Percentiles rank a stretch among this genome's conserved stretches.
phyloP scores from a whole-genome alignment of 169 alveolate species.

The Plasmodium falciparum region DNA sequence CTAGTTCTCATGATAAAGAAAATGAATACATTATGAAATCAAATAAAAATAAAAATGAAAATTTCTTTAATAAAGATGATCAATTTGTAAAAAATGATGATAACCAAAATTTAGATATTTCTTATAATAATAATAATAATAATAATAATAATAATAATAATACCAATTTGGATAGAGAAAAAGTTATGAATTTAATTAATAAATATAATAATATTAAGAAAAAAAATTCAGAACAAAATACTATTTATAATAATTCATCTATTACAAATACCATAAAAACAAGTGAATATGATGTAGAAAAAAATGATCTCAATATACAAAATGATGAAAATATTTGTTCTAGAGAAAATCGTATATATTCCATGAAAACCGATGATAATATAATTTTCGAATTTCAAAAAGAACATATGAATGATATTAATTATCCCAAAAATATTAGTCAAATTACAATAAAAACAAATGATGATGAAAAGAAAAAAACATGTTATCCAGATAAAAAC shows the following conservation, averaged over 20 bases:
- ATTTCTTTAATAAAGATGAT: neutral
- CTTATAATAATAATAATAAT: neutral
- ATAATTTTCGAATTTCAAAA: conserved; percentile 11
- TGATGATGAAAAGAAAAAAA: conserved; percentile 10
- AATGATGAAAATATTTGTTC: neutral
- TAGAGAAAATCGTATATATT: neutral
- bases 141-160: neutral
- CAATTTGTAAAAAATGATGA: neutral
- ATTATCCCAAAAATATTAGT: neutral
- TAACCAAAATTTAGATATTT: neutral
- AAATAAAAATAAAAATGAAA: neutral
- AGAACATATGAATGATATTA: neutral
- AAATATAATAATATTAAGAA: neutral
- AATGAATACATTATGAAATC: neutral
- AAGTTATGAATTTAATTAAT: neutral
- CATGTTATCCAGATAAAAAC: neutral
- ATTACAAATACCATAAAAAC: neutral
- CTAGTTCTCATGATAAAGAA: neutral
- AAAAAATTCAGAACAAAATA: neutral
- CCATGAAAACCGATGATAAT: conserved; percentile 14
- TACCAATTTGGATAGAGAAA: neutral
- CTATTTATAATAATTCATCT: conserved; percentile 1
- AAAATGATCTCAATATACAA: neutral
- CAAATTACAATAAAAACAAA: neutral
- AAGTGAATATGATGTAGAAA: neutral